A percentile compares a stretch with the other conserved stretches of the same genome.
Conservation (phyloP, 257 asterid genomes). For the Petrea volubilis region DNA sequence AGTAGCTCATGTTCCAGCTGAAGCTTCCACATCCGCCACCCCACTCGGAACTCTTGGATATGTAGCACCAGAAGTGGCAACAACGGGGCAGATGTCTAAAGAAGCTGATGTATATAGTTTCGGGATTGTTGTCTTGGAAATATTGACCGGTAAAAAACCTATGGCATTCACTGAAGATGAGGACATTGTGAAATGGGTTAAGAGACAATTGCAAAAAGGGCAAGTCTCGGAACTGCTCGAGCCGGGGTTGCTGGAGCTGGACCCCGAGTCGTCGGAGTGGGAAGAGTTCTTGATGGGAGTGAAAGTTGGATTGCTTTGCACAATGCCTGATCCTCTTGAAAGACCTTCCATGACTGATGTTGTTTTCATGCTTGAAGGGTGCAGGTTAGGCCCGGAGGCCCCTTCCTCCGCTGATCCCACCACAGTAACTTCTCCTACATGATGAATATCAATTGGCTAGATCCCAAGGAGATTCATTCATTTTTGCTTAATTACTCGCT, state of each 20-base stretch:
- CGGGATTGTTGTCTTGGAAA: constrained; percentile 50
- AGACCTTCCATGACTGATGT: constrained; percentile 64
- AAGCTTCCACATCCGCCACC: constrained; percentile 48
- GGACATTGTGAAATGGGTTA: constrained; percentile 70
- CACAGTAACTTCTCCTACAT: constrained; percentile 43
- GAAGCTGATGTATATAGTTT: constrained; percentile 53
- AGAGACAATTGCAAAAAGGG: constrained; percentile 57
- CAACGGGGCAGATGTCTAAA: constrained; percentile 44
- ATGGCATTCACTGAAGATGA: constrained; percentile 58
- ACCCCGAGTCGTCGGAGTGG: constrained; percentile 74
- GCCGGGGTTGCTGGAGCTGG: constrained; percentile 68
- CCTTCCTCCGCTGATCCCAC: constrained; percentile 69
- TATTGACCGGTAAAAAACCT: constrained; percentile 53
- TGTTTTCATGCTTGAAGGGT: constrained; percentile 71
- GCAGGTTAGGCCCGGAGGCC: constrained; percentile 52
- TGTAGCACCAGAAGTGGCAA: constrained; percentile 41
- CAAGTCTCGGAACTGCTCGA: constrained; percentile 56
- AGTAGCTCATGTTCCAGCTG: constrained; percentile 32
- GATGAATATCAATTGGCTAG: background rate
- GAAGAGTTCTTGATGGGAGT: constrained; percentile 67
- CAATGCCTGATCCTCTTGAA: constrained; percentile 60
- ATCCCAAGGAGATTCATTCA: background rate
- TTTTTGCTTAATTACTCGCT: background rate
- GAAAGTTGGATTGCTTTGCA: constrained; percentile 65
- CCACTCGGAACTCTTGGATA: constrained; percentile 54